These are phyloP conservation scores for Tilletia caries DNA, from an alignment of 1,284 basidiomycete species.

Conservation along the genomic window DNA sequence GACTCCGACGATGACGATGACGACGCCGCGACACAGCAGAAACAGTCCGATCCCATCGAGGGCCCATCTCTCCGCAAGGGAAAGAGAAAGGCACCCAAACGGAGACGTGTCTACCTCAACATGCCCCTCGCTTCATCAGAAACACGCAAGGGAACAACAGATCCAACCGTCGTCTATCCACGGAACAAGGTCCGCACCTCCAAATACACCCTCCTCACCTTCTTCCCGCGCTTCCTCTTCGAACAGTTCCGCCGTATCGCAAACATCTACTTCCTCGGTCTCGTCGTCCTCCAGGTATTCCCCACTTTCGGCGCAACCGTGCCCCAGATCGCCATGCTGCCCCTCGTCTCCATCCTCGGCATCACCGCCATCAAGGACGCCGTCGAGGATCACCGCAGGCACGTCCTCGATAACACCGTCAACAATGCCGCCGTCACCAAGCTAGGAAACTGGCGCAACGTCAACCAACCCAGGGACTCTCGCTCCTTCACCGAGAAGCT, in stretches of 20 bases:
- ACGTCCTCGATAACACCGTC: conserved; percentile 80
- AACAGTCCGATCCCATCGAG: not conserved
- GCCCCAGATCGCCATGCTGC: conserved; percentile 78
- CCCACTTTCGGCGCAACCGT: conserved; percentile 84
- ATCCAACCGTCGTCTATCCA: conserved; percentile 73
- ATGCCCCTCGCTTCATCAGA: conserved; percentile 62
- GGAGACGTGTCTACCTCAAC: conserved; percentile 48
- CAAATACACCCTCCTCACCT: conserved; percentile 86
- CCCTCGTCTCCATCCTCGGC: conserved; percentile 77
- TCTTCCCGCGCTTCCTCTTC: conserved; percentile 64
- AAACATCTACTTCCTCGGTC: conserved; percentile 83
- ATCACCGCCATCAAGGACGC: conserved; percentile 93
- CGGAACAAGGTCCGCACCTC: conserved; percentile 93
- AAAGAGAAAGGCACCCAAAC: conserved; percentile 37
- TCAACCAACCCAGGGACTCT: conserved; percentile 77
- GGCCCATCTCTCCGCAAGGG: conserved; percentile 6
- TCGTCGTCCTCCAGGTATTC: conserved; percentile 83
- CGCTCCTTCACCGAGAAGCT: conserved; percentile 72
- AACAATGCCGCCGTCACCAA: conserved; percentile 84
- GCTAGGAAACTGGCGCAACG: conserved; percentile 80
- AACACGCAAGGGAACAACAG: conserved; percentile 65
- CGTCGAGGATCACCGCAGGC: conserved; percentile 87
- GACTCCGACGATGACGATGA: conserved; percentile 13
- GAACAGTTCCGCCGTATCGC: conserved; percentile 65
- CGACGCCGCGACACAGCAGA: conserved; percentile 11